Evolutionary conservation across 352 stramenopile species (phyloP), one percentile per base, ranked within the genome.

Genomic region (Phytophthora citrophthora): DNA sequence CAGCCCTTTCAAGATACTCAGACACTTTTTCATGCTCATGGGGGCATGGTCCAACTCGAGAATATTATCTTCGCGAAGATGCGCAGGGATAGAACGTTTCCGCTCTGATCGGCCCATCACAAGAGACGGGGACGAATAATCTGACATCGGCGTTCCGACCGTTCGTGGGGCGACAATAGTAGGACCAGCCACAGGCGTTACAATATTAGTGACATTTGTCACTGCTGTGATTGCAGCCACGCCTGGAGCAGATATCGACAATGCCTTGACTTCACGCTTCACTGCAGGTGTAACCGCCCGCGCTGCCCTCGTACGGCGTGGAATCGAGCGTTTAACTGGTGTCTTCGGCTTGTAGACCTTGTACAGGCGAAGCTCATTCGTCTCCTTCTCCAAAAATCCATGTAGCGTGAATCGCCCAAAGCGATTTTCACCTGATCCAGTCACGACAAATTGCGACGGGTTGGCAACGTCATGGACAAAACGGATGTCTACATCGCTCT

Each of bases 271-370:
- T 61, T 78, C 70, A 43, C 66, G 70, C 53, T 73, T 76, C n/a
- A 72, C 55, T 1, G 70, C 69, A 2, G 73, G 69, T 10, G 58
- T 72, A 45, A 31, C 38, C 8, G 59, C 61, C 5, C 71, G 57
- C 6, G 47, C 50, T 13, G 62, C 56, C 31, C 79, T 74, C n/a
- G 57, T 59, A 32, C 86, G 83, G n/a, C 86, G 77, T 20, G 83
- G 83, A 0, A 90, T 29, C 13, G 77, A 76, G n/a, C 86, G 81
- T 52, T 94, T 94, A 26, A 86, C 79, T 16, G 81, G 86, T 23
- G 90, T 79, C 47, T 93, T 93, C 4, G 86, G 88, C 47, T 93
- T 93, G 72, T 96, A 96, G 2, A 94, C 72, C 70, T 96, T 96
- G 73, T 94, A 96, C 16, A 96, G 38, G 9, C 85, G 79, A 51